Percentiles rank a stretch among this genome's conserved stretches.
Evolutionary conservation across 164 flowering plant genomes (phyloP).

Genomic region (Chimonanthus salicifolius): DNA sequence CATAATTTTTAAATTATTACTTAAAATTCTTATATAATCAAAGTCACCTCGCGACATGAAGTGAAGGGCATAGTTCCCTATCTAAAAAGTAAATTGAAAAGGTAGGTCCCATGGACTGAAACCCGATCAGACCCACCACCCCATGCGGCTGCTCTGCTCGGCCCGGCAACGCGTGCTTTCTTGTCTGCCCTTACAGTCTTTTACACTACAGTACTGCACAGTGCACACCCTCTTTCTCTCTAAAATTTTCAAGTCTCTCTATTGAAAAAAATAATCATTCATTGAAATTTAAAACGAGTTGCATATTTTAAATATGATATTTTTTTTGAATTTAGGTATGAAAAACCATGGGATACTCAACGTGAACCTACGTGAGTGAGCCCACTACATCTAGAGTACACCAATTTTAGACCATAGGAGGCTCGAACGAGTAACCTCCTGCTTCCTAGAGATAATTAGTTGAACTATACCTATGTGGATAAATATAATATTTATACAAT

Average conservation of each 20-base stretch:
- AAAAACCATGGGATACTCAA: neutral
- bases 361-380: neutral
- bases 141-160: conserved; percentile 23
- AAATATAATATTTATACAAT: neutral
- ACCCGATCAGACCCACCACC: conserved; percentile 17
- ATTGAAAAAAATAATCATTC: too few relatives aligned
- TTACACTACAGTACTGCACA: too few relatives aligned
- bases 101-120: neutral
- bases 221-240: conserved; percentile 2
- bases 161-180: conserved; percentile 28
- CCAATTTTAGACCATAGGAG: neutral
- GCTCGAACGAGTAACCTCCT: too few relatives aligned
- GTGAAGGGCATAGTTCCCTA: too few relatives aligned
- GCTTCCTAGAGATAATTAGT: neutral
- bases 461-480: neutral
- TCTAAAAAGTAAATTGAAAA: too few relatives aligned
- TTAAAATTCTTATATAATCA: too few relatives aligned
- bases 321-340: too few relatives aligned
- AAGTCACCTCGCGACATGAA: too few relatives aligned
- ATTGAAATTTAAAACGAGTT: too few relatives aligned
- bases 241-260: neutral
- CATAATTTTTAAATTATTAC: too few relatives aligned
- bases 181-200: conserved; percentile 1
- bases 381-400: neutral
- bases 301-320: too few relatives aligned